A percentile compares a stretch with the other conserved stretches of the same genome.
phyloP scores from a whole-genome alignment of 2,329 filamentous ascomycete species.

The Arthrinium phaeospermum region DNA sequence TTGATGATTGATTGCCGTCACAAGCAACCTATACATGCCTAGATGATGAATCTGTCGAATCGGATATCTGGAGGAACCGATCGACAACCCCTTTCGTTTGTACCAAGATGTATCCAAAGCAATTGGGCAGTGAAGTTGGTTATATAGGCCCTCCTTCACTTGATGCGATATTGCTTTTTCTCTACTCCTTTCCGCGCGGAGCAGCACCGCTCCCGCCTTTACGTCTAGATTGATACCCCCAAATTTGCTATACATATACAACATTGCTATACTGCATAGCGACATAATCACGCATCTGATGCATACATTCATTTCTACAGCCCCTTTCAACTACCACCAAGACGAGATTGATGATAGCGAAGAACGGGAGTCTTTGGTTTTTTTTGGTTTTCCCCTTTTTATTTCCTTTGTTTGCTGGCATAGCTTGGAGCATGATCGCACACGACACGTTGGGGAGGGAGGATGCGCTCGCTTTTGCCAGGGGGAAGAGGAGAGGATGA shows the following conservation, averaged over 20 bases:
- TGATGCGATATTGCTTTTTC: neutral
- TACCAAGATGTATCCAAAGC: constrained; percentile 9
- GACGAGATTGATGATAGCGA: constrained; percentile 4
- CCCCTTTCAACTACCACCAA: constrained; percentile 6
- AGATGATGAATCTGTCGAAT: neutral
- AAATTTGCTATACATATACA: constrained; percentile 17
- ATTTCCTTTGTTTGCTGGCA: constrained; percentile 16
- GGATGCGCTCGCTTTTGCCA: constrained; percentile 11
- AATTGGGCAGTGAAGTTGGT: constrained; percentile 7
- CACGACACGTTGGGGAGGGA: neutral
- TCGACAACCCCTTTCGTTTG: constrained; percentile 18
- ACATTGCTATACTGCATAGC: constrained; percentile 15
- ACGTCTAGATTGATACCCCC: constrained; percentile 22
- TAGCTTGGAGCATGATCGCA: constrained; percentile 11
- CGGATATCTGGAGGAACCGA: neutral
- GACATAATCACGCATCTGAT: constrained; percentile 20
- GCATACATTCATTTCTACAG: constrained; percentile 15
- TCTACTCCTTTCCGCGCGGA: neutral
- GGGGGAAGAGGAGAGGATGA: neutral
- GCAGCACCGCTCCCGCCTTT: constrained; percentile 17
- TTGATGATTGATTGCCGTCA: constrained; percentile 49
- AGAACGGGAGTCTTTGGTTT: neutral
- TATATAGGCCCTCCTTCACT: constrained; percentile 14
- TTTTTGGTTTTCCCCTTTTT: neutral
- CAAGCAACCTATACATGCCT: neutral